Evolutionary conservation across 805 yeast species (phyloP), one percentile per base, ranked within the genome.

Genomic region (Zygoascus bituminiphila): DNA sequence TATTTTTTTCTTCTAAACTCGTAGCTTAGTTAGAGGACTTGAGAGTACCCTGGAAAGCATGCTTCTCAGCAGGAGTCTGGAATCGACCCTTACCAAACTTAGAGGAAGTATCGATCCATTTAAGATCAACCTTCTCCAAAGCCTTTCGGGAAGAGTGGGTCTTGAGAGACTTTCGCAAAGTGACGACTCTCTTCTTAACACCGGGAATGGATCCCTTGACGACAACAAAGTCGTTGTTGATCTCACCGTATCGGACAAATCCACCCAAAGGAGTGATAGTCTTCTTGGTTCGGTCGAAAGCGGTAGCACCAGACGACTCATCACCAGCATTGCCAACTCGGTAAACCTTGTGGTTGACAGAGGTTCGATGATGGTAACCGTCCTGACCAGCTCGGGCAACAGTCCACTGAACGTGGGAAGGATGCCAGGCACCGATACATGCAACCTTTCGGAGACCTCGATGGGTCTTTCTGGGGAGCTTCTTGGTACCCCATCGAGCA

Each of bases 381-480:
- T 83, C 87, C 82, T 93, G 98, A 91, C 99, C 99, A 70, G 98
- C 96, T 78, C 99, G 88, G 69, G 98, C 98, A 76, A 93, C 99
- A 71, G 98, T 87, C 95, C 95, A 91, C 77, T 82, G 79, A 74
- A 93, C 99, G 82, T 88, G 96, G 80, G 96, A 84, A 76, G 99
- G 99, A 81, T 93, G 98, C 99, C 99, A 93, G 73, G 99, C 97
- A 84, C 99, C 99, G 71, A 93, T 93, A 88, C 99, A 93, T 72
- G 98, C 99, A 78, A 93, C 99, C 88, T 93, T 93, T 84, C 99
- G 88, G 74, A 91, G 81, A 91, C 99, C 99, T 86, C 98, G 89
- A 78, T 93, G 99, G 75, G 99, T 93, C 95, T 93, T 93, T 82
- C 99, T 88, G 78, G 99, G 98, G 66, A 93, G 81, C 83, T 85